Evolutionary conservation across 2,329 filamentous ascomycete species (phyloP), one percentile per base, ranked within the genome.

Genomic region (Teratosphaeria epicoccoides): DNA sequence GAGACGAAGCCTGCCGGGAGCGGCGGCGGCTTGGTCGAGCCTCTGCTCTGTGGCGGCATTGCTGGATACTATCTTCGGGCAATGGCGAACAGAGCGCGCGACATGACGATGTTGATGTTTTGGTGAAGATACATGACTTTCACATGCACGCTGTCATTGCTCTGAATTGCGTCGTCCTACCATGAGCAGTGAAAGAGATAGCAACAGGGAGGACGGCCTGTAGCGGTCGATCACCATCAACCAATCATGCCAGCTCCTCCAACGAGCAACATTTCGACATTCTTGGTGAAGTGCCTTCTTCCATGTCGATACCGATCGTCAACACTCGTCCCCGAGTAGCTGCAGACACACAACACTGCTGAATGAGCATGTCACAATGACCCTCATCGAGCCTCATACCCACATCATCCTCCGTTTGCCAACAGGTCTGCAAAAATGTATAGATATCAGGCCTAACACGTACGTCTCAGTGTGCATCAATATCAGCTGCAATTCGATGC

Each of bases 361-460:
- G 11, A 14, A 12, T n/a, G 33, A 37, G 33, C 14, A n/a, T 9
- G 14, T 2, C 33, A 40, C 33, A 22, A 40, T 40, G 33, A 17
- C 33, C 3, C 33, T 46, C 11, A 72, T 81, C 50, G 71, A 71
- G 51, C 75, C 77, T 10, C 68, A 76, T 57, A 70, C 74, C 51
- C 73, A 75, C 60, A 69, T 81, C 50, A 75, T 76, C 56, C 65
- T 81, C 52, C 75, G 76, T 52, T 75, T 81, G 24, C 76, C 81
- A 12, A 83, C 79, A 11, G 80, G 80, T 55, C 68, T 74, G 49
- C 70, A 76, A 51, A 81, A 78, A 63, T 70, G 83, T 53, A 64
- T 81, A 51, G 76, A 82, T 59, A 72, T 83, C 57, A 71, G 75
- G 51, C 81, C 82, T 49, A 79, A 84, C 67, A 80, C 79, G 80